Evolutionary conservation across 2,329 filamentous ascomycete genomes (phyloP).

Genomic region (Keithomyces neogunnii): DNA sequence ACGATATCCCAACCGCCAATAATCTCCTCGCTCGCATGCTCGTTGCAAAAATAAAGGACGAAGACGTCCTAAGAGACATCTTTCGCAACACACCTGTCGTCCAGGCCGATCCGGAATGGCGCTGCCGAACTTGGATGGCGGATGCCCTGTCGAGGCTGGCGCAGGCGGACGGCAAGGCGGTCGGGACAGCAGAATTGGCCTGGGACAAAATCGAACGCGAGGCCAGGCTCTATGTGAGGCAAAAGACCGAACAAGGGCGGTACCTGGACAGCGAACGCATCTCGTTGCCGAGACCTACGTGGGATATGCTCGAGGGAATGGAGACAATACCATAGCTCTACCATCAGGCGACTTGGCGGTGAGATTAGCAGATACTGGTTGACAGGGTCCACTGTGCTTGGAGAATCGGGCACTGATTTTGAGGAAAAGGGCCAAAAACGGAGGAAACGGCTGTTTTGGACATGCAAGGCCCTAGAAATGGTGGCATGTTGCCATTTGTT

Average conservation of each 20-base stretch:
- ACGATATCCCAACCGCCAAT: slow-evolving; percentile 14
- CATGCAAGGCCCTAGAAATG: too few species aligned
- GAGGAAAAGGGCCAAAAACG: too few species aligned
- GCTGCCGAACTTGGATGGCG: not conserved
- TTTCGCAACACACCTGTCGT: slow-evolving; percentile 23
- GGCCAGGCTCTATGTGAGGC: not conserved
- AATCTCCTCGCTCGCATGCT: slow-evolving; percentile 27
- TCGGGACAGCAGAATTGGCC: not conserved
- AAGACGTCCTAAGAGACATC: slow-evolving; percentile 21
- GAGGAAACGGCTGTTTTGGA: too few species aligned
- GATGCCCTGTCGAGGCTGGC: not conserved
- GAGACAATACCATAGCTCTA: not conserved
- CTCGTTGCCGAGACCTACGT: not conserved
- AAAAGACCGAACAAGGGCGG: not conserved
- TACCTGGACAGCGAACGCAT: not conserved
- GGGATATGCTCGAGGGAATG: not conserved
- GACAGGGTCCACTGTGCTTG: too few species aligned
- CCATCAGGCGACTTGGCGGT: too few species aligned
- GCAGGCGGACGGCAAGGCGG: not conserved
- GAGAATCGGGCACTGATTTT: too few species aligned
- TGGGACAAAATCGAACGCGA: not conserved
- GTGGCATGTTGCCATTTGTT: too few species aligned
- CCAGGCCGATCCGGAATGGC: slow-evolving; percentile 18
- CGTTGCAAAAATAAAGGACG: slow-evolving; percentile 30
- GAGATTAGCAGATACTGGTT: too few species aligned